Evolutionary conservation across 1,139 yeast species (phyloP).

Genomic region (Martiniozyma asiatica): DNA sequence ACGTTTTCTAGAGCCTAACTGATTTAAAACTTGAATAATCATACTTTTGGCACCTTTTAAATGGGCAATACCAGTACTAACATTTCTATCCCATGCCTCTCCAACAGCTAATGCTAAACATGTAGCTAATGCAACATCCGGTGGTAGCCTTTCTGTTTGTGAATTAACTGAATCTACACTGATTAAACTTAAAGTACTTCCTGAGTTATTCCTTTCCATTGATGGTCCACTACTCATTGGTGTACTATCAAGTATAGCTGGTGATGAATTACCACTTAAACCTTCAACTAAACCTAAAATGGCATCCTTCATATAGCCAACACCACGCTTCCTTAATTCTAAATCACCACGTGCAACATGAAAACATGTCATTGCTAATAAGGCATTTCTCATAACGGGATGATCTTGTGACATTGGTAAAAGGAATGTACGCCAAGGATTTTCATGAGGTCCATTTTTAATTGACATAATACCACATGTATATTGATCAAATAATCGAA

Average conservation of each 20-base stretch:
- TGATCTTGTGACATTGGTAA: slow-evolving; percentile 43
- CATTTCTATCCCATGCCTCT: slow-evolving; percentile 60
- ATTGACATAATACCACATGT: slow-evolving; percentile 55
- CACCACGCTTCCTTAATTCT: slow-evolving; percentile 36
- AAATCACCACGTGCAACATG: slow-evolving; percentile 43
- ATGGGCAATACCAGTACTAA: slow-evolving; percentile 56
- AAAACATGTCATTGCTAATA: slow-evolving; percentile 55
- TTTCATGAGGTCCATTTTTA: slow-evolving; percentile 49
- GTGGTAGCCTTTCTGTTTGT: slow-evolving; percentile 7
- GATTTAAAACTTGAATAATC: slow-evolving; percentile 34
- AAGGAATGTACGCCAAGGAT: slow-evolving; percentile 54
- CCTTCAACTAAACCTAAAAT: slow-evolving; percentile 49
- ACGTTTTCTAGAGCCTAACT: slow-evolving; percentile 10
- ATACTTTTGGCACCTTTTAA: slow-evolving; percentile 54
- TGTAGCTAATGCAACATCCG: slow-evolving; percentile 51
- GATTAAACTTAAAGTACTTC: neutral
- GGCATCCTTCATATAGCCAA: slow-evolving; percentile 46
- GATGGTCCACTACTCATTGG: slow-evolving; percentile 18
- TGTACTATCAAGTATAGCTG: no score
- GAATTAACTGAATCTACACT: slow-evolving; percentile 1
- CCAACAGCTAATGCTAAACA: slow-evolving; percentile 52
- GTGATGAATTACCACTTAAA: slow-evolving; percentile 30
- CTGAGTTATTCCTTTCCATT: slow-evolving; percentile 1
- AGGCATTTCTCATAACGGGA: slow-evolving; percentile 46
- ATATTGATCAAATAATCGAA: slow-evolving; percentile 31